These are phyloP conservation scores for Rhodotorula sp. DNA, from an alignment of 1,284 basidiomycete species.

Conservation along the genomic window DNA sequence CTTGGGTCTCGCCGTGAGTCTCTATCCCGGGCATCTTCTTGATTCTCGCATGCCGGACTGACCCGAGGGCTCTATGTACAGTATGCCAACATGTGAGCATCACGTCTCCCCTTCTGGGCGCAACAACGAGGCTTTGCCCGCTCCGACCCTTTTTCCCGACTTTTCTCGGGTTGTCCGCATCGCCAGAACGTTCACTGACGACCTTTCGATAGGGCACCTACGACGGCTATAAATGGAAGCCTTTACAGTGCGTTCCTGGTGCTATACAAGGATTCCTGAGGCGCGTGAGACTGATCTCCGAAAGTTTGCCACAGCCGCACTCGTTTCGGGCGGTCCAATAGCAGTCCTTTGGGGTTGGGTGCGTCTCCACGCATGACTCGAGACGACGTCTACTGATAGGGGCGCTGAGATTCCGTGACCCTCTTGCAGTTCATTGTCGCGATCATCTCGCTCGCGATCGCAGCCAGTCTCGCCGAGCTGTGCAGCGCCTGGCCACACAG, in stretches of 20 bases:
- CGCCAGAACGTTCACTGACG: background rate
- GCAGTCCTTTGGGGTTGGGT: constrained; percentile 26
- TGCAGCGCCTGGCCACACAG: constrained; percentile 29
- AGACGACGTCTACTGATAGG: too few relatives aligned
- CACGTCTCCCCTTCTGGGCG: background rate
- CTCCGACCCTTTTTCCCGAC: too few relatives aligned
- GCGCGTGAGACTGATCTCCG: too few relatives aligned
- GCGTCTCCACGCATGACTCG: background rate
- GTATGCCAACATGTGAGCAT: background rate
- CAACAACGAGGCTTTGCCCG: background rate
- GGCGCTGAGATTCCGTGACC: background rate
- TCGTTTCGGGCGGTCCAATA: constrained; percentile 11
- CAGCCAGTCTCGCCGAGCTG: constrained; percentile 17
- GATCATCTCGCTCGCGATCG: constrained; percentile 9
- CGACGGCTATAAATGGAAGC: constrained; percentile 13
- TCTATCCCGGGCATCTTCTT: background rate
- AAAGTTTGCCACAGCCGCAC: background rate
- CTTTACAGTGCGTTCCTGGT: background rate
- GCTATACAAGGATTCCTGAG: too few relatives aligned
- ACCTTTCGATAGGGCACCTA: constrained; percentile 14
- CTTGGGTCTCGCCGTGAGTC: background rate
- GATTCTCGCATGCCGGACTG: background rate
- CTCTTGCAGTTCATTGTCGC: constrained; percentile 10
- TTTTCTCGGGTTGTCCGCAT: too few relatives aligned
- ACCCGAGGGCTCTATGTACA: background rate